Evolutionary conservation across 371 early-diverging fungal genomes (phyloP), one percentile per base, ranked within the genome.

Genomic region (Lichtheimia hyalospora): DNA sequence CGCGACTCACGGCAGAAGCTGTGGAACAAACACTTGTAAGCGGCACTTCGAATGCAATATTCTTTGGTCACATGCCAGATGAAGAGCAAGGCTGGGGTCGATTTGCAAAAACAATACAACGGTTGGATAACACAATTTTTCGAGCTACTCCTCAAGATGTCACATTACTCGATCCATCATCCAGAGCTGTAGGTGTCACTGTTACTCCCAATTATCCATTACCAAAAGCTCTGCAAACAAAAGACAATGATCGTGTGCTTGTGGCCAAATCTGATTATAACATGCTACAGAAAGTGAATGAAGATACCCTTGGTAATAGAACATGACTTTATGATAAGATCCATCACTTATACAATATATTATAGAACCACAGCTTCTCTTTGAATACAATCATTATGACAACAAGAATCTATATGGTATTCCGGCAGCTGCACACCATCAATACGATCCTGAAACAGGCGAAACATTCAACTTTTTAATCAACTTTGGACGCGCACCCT

Each of bases 261-360:
- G 74, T 90, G 3, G 61, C 78, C 41, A 86, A 75, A 34, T 85
- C 86, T 1, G 86, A 86, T 61, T 83, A 79, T 2, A 86, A 83
- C 62, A 55, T 71, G 0, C 57, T 89, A 13, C 87, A 89, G 52
- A 74, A 81, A 46, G 60, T 90, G 21, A 74, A 90, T 64, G 72
- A 81, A 2, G 77, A 78, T 24, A 86, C 90, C 0, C 63, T 90
- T 46, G 77, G 80, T 79, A 69, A 60, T 28, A 23, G 3, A 10
- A 8, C 34, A 34, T 18, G 44, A 5, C 14, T 43, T 46, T 2
- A n/a, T 46, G 16, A 0, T 10, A 7, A 7, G 5, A n/a, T 8
- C n/a, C 5, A 25, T 52, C 15, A 3, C 21, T 5, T 8, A 49
- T 21, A 54, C 15, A 49, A 52, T 16, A 23, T 27, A 2, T 53